Base-by-base conservation (phyloP, 305 asterid species). In the Fraxinus ornus region DNA sequence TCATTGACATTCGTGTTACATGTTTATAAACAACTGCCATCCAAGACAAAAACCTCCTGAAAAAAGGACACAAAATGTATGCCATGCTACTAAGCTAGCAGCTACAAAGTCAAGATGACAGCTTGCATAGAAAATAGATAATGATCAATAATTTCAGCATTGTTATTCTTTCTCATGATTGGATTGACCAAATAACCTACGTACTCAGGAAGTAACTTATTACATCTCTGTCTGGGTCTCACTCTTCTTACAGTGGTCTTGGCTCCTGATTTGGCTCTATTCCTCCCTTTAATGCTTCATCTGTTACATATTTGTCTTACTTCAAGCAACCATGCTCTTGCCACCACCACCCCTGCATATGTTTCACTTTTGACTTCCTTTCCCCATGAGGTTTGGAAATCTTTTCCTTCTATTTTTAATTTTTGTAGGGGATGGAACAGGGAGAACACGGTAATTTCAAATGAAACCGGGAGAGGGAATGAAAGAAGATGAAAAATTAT, bases 391-490 rank as follows among this genome's bases (percentile, higher is more conserved):
- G 24, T 55, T n/a, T 55, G 24, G 24, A 17, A 55, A 15, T n/a
- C 2, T 19, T 57, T 7, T n/a, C 4, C 0, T 60, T 60, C 8
- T 60, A 5, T 60, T 19, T 60, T 17, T 19, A 2, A n/a, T 1
- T n/a, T 60, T 60, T 60, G 15, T 60, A 21, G 15, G 70, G 32
- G 70, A 32, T 36, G 57, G 60, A 52, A 12, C 1, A 22, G 52
- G 73, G 36, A 68, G 28, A 66, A 39, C 41, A 10, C 26, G 55
- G 64, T 57, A 32, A 49, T 35, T 82, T 62, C 81, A 77, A 83
- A 76, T 36, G 79, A 21, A 66, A 66, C 72, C n/a, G 41, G 39
- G 76, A 66, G 44, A 24, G 64, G 47, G 26, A 79, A 62, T 13
- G 60, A 49, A 49, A 49, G 60, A 21, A 60, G 70, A 7, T 21